Evolutionary conservation across 2,329 filamentous ascomycete species (phyloP).

Genomic region (Cladosporium oxysporum): DNA sequence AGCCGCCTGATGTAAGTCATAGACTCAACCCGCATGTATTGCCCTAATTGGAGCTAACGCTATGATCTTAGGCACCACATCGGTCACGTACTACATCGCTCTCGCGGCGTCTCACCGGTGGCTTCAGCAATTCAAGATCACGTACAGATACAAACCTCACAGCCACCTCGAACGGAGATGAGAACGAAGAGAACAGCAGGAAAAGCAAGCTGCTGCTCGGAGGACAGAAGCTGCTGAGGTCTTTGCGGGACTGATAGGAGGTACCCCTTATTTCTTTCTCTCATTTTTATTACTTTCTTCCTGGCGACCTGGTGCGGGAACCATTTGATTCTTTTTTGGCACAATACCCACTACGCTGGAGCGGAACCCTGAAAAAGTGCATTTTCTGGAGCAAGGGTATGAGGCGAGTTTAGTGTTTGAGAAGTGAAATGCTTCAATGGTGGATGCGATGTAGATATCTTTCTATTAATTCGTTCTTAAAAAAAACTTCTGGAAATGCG

Average conservation of each 20-base stretch:
- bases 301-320: neutral
- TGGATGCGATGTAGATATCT: neutral
- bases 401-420: neutral
- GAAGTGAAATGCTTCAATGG: neutral
- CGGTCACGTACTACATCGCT: conserved; percentile 29
- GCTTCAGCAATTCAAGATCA: conserved; percentile 33
- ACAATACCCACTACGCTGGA: conserved; percentile 8
- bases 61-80: neutral
- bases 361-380: neutral
- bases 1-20: conserved; percentile 10
- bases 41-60: neutral
- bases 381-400: neutral
- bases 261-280: neutral
- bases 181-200: conserved; percentile 38
- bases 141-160: conserved; percentile 23
- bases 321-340: neutral
- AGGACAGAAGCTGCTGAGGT: conserved; percentile 45
- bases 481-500: neutral
- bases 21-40: neutral
- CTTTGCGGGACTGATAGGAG: conserved; percentile 34
- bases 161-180: conserved; percentile 17
- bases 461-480: neutral
- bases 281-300: neutral
- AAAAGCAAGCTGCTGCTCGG: conserved; percentile 46
- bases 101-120: conserved; percentile 33